Evolutionary conservation across 768 basidiomycete species (phyloP).

Genomic region (Daedaleopsis sinensis): DNA sequence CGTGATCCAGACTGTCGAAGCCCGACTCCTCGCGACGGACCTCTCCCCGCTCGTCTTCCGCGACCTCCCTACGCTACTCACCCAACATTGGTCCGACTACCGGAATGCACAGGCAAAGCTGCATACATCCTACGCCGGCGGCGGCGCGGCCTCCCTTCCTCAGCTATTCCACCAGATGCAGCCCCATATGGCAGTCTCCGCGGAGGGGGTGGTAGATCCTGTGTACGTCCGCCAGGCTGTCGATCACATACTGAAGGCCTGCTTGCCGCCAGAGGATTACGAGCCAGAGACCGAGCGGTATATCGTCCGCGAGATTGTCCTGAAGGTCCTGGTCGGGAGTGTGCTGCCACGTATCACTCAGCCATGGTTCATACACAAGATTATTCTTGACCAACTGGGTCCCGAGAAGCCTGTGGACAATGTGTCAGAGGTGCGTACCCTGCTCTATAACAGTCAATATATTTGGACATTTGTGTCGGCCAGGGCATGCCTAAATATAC

Average conservation of each 20-base stretch:
- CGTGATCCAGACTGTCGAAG: slow-evolving; percentile 63
- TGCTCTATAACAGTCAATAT: neutral
- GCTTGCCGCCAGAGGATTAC: slow-evolving; percentile 80
- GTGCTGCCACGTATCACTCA: slow-evolving; percentile 73
- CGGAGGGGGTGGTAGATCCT: slow-evolving; percentile 67
- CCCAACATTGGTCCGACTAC: slow-evolving; percentile 81
- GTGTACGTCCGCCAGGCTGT: slow-evolving; percentile 81
- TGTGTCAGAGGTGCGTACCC: slow-evolving; percentile 23
- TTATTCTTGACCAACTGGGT: slow-evolving; percentile 68
- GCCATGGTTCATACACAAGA: slow-evolving; percentile 87
- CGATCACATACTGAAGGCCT: slow-evolving; percentile 72
- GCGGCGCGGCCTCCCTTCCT: slow-evolving; percentile 62
- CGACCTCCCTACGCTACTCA: slow-evolving; percentile 65
- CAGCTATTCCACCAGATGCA: slow-evolving; percentile 81
- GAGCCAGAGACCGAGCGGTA: slow-evolving; percentile 77
- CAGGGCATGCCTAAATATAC: slow-evolving; percentile 12
- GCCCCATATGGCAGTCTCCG: slow-evolving; percentile 77
- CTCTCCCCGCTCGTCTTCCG: slow-evolving; percentile 61
- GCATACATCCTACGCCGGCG: slow-evolving; percentile 69
- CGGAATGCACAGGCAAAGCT: slow-evolving; percentile 65
- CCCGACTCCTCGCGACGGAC: slow-evolving; percentile 55
- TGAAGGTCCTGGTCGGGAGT: slow-evolving; percentile 74
- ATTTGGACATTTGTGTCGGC: neutral
- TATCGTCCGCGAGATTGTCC: slow-evolving; percentile 82
- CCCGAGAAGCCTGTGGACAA: slow-evolving; percentile 34